Conservation (phyloP, 129 eudicot genomes). For the Apium graveolens region DNA sequence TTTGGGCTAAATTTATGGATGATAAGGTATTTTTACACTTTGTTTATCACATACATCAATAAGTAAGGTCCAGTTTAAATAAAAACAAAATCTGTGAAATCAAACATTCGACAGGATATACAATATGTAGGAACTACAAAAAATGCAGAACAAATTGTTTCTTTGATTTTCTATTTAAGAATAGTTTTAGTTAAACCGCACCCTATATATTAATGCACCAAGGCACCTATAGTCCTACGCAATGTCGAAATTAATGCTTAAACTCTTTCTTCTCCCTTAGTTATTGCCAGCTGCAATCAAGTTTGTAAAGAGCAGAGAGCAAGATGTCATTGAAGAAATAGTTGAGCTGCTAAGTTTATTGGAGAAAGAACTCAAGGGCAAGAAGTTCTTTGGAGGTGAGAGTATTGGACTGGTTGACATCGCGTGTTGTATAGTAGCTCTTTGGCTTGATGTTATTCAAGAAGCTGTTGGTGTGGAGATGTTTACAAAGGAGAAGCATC, state of each 20-base stretch:
- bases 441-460: slow-evolving; percentile 20
- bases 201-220: too few relatives aligned
- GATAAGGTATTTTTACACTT: too few relatives aligned
- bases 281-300: neutral
- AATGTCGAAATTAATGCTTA: neutral
- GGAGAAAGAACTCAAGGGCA: neutral
- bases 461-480: slow-evolving; percentile 11
- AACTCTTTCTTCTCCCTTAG: neutral
- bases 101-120: too few relatives aligned
- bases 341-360: neutral
- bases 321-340: slow-evolving; percentile 21
- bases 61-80: too few relatives aligned
- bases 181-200: too few relatives aligned
- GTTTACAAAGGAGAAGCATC: slow-evolving; percentile 7
- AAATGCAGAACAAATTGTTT: too few relatives aligned
- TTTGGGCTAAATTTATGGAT: slow-evolving; percentile 24
- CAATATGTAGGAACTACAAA: too few relatives aligned
- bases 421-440: neutral
- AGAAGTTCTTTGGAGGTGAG: slow-evolving; percentile 1
- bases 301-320: neutral
- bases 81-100: too few relatives aligned
- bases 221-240: too few relatives aligned
- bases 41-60: too few relatives aligned
- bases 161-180: too few relatives aligned
- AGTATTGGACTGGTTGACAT: slow-evolving; percentile 5